These are phyloP conservation scores for Xylariaceae sp. DNA, from an alignment of 2,329 filamentous ascomycete genomes.

Conservation along the genomic window DNA sequence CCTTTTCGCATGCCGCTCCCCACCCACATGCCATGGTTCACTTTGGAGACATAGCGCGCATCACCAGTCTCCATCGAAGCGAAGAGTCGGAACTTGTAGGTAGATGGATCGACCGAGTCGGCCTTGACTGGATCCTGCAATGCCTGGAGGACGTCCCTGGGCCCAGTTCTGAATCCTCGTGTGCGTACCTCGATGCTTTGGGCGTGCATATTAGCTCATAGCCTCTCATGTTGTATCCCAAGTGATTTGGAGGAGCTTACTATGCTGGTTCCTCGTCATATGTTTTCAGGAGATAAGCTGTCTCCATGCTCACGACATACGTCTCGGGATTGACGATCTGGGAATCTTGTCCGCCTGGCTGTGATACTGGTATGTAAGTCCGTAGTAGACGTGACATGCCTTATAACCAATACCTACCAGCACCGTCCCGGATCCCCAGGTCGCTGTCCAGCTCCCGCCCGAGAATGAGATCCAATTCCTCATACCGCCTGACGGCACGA, in stretches of 20 bases:
- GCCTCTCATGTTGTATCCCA: neutral
- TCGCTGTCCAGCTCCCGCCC: slow-evolving; percentile 43
- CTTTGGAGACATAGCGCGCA: slow-evolving; percentile 3
- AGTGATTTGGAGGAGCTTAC: slow-evolving; percentile 19
- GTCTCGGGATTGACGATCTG: slow-evolving; percentile 27
- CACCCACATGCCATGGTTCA: slow-evolving; percentile 13
- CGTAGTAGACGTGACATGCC: neutral
- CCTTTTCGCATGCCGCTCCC: slow-evolving; percentile 12
- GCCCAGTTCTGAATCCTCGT: slow-evolving; percentile 8
- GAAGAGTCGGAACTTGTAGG: slow-evolving; percentile 10
- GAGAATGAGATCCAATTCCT: slow-evolving; percentile 47
- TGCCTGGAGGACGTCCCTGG: slow-evolving; percentile 7
- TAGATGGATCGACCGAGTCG: slow-evolving; percentile 4
- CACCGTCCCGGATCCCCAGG: slow-evolving; percentile 44
- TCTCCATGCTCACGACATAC: slow-evolving; percentile 34
- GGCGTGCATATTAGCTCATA: neutral
- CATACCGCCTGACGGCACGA: slow-evolving; percentile 32
- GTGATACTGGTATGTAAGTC: neutral
- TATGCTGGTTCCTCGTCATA: slow-evolving; percentile 43
- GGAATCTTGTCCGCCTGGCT: slow-evolving; percentile 34
- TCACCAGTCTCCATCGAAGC: slow-evolving; percentile 13
- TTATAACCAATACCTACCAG: slow-evolving; percentile 21
- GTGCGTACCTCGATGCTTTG: slow-evolving; percentile 12
- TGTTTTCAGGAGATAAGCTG: slow-evolving; percentile 46
- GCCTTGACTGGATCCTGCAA: slow-evolving; percentile 8